phyloP scores from a whole-genome alignment of 1,139 yeast genomes.

The Magnusiomyces suaveolens region DNA sequence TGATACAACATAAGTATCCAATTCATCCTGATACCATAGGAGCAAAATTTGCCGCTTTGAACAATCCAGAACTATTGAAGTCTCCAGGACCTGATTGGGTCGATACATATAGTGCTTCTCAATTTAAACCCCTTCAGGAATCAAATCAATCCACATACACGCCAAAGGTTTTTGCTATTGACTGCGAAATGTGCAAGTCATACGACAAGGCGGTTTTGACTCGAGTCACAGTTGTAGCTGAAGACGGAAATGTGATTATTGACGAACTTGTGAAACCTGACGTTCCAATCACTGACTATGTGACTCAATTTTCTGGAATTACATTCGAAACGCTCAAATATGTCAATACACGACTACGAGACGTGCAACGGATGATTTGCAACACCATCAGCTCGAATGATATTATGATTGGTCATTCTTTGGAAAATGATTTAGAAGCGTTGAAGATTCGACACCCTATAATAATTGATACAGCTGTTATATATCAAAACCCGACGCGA shows the following conservation, averaged over 20 bases:
- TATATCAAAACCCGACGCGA: slow-evolving; percentile 72
- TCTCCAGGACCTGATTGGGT: slow-evolving; percentile 39
- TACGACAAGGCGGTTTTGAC: slow-evolving; percentile 58
- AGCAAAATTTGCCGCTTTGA: slow-evolving; percentile 5
- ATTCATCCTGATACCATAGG: slow-evolving; percentile 38
- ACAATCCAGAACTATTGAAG: slow-evolving; percentile 18
- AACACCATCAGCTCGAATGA: slow-evolving; percentile 52
- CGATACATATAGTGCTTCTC: slow-evolving; percentile 45
- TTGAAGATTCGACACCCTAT: slow-evolving; percentile 62
- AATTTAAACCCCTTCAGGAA: neutral
- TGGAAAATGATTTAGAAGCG: slow-evolving; percentile 83
- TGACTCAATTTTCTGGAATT: slow-evolving; percentile 80
- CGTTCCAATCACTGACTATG: slow-evolving; percentile 63
- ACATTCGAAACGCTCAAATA: slow-evolving; percentile 54
- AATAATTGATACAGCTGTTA: slow-evolving; percentile 75
- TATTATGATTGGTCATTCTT: slow-evolving; percentile 80
- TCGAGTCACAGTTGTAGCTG: slow-evolving; percentile 61
- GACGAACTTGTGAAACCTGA: slow-evolving; percentile 74
- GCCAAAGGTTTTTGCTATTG: slow-evolving; percentile 52
- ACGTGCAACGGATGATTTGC: slow-evolving; percentile 53
- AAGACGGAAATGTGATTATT: slow-evolving; percentile 45
- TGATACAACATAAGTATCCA: slow-evolving; percentile 49
- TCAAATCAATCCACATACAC: neutral
- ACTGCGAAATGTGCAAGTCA: slow-evolving; percentile 86
- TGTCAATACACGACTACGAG: slow-evolving; percentile 56